Base-by-base conservation (phyloP, 2,329 filamentous ascomycete genomes). In the Phialophora chinensis region DNA sequence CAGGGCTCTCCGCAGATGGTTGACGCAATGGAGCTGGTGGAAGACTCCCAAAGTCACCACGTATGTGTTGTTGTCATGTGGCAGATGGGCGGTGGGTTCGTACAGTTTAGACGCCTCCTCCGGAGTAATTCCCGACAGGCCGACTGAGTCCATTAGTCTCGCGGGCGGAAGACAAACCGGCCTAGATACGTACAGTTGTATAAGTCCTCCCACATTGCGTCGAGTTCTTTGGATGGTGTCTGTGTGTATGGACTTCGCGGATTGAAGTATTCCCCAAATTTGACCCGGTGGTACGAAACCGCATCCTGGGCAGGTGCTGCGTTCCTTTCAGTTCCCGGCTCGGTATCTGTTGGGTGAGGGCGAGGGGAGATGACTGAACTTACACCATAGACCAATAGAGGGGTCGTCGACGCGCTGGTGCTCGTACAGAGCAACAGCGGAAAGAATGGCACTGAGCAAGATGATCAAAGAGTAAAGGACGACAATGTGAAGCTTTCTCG, bases 1-100 rank as follows among this genome's bases (percentile, higher is more conserved):
- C 12, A 53, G 5, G 2, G 25, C 50, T 23, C 25, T 53, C 1
- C 50, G 50, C n/a, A 53, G 7, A 5, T 27, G n/a, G 50, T 53
- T 53, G n/a, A 53, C 20, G 27, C 50, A 53, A 29, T 53, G 50
- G 14, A 53, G 25, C 50, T 53, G 50, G 14, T 53, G 50, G 23
- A 53, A 53, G 20, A 53, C 50, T 23, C 25, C 50, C 14, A 53
- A 12, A 14, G n/a, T 27, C n/a, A 53, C 25, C 6, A 53, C 20
- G 27, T 53, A 53, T 6, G 20, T 53, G 14, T 53, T 27, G 50
- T 23, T 53, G 14, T 27, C 50, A 12, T 49, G 44, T 4, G 50
- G 50, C 14, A 53, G 14, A 14, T 23, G 50, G 20, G 25, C 20
- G 5, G 50, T 53, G 1, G 50, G 50, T 53, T 25, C 25, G 20